phyloP scores from a whole-genome alignment of 495 filamentous ascomycete genomes.

The Usnea hakonensis region DNA sequence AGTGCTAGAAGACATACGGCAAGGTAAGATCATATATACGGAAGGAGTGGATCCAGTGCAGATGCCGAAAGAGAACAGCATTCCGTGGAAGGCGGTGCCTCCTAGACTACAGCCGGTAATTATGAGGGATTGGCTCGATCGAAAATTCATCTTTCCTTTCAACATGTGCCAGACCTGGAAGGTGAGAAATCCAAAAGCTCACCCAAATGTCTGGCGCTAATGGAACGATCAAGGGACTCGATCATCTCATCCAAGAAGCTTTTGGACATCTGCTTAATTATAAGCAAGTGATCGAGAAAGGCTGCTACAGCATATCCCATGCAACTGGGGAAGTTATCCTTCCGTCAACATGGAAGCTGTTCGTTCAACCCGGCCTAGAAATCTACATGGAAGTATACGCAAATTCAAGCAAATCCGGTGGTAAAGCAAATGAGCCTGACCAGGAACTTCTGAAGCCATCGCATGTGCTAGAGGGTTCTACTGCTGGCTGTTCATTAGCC shows the following conservation, averaged over 20 bases:
- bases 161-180: slow-evolving; percentile 1
- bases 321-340: background rate
- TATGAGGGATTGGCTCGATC: background rate
- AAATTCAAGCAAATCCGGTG: too few species aligned
- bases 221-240: background rate
- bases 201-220: background rate
- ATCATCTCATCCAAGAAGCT: slow-evolving; percentile 1
- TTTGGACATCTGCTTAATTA: background rate
- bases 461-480: background rate
- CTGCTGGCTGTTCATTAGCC: background rate
- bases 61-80: background rate
- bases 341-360: background rate
- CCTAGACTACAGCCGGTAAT: background rate
- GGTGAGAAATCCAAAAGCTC: background rate
- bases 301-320: background rate
- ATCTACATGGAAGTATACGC: background rate
- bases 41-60: background rate
- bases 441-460: background rate
- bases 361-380: slow-evolving; percentile 1
- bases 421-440: background rate
- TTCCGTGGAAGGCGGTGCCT: background rate
- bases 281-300: background rate
- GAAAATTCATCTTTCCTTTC: background rate
- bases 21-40: background rate
- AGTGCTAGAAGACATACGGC: background rate